Percentiles rank a stretch among this genome's conserved stretches.
Conservation (phyloP, 257 asterid genomes). For the Catharanthus roseus region DNA sequence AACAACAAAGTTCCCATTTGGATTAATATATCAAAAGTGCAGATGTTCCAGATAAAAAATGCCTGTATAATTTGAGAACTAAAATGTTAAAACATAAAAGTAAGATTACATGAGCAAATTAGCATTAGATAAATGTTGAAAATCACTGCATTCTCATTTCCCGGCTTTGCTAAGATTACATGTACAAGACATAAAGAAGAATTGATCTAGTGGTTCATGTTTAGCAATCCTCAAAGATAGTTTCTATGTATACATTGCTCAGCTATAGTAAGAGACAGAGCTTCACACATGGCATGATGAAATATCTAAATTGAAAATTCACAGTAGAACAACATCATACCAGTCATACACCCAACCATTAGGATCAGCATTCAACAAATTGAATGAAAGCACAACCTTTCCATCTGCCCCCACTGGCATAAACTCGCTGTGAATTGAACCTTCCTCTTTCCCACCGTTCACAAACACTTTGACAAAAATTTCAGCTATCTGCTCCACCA, state of each 20-base stretch:
- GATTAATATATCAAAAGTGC: neutral
- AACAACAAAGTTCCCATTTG: neutral
- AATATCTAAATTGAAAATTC: neutral
- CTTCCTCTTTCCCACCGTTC: conserved; percentile 87
- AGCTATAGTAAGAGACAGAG: neutral
- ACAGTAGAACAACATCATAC: conserved; percentile 29
- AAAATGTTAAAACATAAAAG: neutral
- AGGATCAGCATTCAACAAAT: conserved; percentile 85
- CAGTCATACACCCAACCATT: conserved; percentile 77
- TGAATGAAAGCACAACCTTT: conserved; percentile 85
- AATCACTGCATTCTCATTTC: neutral
- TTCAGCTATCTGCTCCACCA: conserved; percentile 58
- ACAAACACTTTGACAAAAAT: conserved; percentile 62
- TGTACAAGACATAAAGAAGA: neutral
- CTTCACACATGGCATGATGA: neutral
- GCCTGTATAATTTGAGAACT: neutral
- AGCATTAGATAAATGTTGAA: no score
- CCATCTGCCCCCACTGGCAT: conserved; percentile 99
- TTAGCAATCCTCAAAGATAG: neutral
- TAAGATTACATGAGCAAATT: no score
- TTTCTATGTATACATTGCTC: neutral
- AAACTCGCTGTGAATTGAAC: conserved; percentile 71
- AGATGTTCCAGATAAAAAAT: neutral
- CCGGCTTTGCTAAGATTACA: neutral
- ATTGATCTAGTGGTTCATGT: neutral